Base-by-base conservation (phyloP, 2,329 filamentous ascomycete species). In the Alternaria atra region DNA sequence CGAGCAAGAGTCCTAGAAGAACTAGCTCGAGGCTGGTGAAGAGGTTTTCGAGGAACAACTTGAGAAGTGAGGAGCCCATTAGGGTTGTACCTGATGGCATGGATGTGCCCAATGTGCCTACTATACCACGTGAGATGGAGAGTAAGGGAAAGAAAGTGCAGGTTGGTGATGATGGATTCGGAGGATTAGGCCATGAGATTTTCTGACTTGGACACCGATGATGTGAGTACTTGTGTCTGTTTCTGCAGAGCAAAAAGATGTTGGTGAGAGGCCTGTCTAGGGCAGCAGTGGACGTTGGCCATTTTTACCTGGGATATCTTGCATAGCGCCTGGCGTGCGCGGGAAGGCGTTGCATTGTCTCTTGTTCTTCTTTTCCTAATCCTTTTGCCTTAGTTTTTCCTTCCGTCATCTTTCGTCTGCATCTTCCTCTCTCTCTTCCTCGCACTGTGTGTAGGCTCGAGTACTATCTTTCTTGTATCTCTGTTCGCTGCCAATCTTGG, bases 151-250 rank as follows among this genome's bases (percentile, higher is more conserved):
- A 61, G 39, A 64, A 61, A n/a, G 66, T 65, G 0, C 32, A 34
- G 46, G 64, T 70, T 8, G 55, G 52, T 1, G 65, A 67, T 35
- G 76, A 78, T 65, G 73, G 71, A 10, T 78, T 69, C 56, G 76
- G 75, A 0, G 76, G 76, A 2, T 55, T 73, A 12, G 74, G 67
- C 6, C 71, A 78, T 61, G 76, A 78, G 63, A 78, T 78, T n/a
- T 78, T 78, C 46, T 78, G 57, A 73, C 17, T 47, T 25, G 50
- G 25, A 30, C 30, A 52, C 34, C 25, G 50, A 52, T 52, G 50
- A 52, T 20, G 7, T 0, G 34, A 29, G 23, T 20, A 7, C 25
- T 17, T 12, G 15, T 47, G 20, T 42, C 20, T 42, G 20, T 20
- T 25, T 25, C 12, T 42, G 7, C 12, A 42, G 7, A 25, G 5